These are phyloP conservation scores for Syncephalastrum racemosum DNA, from an alignment of 371 early-diverging fungal species.

Conservation along the genomic window DNA sequence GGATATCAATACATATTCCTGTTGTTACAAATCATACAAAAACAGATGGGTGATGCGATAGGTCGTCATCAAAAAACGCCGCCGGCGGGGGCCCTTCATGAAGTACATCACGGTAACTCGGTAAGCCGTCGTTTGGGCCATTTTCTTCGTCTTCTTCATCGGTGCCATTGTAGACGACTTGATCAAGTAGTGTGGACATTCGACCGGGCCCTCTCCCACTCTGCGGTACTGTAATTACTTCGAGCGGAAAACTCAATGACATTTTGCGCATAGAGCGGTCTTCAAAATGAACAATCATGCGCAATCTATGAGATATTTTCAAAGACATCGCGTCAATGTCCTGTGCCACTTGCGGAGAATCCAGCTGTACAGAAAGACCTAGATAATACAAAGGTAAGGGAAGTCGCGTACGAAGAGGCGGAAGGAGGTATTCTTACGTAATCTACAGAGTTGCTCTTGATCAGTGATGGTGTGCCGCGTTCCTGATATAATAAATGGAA, in stretches of 20 bases:
- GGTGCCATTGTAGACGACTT: not conserved
- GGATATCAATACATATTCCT: too few relatives aligned
- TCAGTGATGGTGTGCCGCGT: not conserved
- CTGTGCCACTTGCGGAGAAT: conserved; percentile 11
- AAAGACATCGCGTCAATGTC: conserved; percentile 13
- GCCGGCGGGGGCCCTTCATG: conserved; percentile 24
- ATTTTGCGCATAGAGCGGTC: conserved; percentile 10
- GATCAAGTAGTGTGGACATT: not conserved
- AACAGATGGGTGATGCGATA: conserved; percentile 11
- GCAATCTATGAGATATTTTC: conserved; percentile 18
- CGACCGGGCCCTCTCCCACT: not conserved
- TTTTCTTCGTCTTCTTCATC: conserved; percentile 4
- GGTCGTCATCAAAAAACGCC: conserved; percentile 21
- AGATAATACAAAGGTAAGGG: too few relatives aligned
- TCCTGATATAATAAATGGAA: not conserved
- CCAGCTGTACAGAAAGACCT: too few relatives aligned
- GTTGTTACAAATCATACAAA: conserved; percentile 1
- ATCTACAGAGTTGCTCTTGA: not conserved
- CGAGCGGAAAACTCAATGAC: conserved; percentile 21
- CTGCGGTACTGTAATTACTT: conserved; percentile 15
- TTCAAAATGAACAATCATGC: conserved; percentile 16
- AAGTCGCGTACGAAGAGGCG: too few relatives aligned
- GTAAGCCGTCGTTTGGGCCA: conserved; percentile 11
- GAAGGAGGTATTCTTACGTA: not conserved
- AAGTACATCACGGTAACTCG: conserved; percentile 20